Conservation (phyloP, 2,329 filamentous ascomycete species). For the Trichoderma aggressivum region DNA sequence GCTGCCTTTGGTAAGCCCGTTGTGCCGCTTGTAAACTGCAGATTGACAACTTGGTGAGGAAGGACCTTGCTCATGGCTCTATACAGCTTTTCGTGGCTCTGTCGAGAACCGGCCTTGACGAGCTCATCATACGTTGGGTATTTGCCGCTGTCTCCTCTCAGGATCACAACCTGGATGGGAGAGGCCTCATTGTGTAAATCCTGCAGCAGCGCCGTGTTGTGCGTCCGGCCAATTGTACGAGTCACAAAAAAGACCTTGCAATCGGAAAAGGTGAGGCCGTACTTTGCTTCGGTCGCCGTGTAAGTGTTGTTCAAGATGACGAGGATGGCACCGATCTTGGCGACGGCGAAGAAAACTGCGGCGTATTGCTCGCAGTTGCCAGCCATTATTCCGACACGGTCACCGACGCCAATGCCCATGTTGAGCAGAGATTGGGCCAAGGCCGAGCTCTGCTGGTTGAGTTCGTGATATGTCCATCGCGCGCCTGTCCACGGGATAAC, state of each 20-base stretch:
- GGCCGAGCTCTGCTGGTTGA: conserved; percentile 59
- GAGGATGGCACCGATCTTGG: conserved; percentile 63
- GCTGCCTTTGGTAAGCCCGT: conserved; percentile 71
- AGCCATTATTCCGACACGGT: conserved; percentile 73
- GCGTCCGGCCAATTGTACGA: conserved; percentile 61
- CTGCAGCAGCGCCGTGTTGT: conserved; percentile 58
- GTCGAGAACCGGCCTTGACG: conserved; percentile 47
- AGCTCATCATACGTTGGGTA: conserved; percentile 61
- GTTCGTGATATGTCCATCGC: conserved; percentile 67
- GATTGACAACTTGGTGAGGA: conserved; percentile 66
- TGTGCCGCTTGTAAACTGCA: conserved; percentile 74
- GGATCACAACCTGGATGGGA: conserved; percentile 54
- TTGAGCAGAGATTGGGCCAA: conserved; percentile 64
- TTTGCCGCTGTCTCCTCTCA: conserved; percentile 51
- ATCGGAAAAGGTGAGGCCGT: conserved; percentile 67
- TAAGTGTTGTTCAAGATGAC: conserved; percentile 84
- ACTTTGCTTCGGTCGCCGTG: conserved; percentile 67
- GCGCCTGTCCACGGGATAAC: conserved; percentile 74
- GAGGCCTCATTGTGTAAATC: conserved; percentile 47
- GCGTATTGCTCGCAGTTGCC: conserved; percentile 79
- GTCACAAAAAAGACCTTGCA: conserved; percentile 74
- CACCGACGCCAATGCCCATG: conserved; percentile 64
- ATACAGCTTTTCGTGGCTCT: conserved; percentile 50
- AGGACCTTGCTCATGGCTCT: conserved; percentile 53
- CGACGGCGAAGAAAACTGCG: conserved; percentile 69